Base-by-base conservation (phyloP, 805 yeast genomes). In the Kodamaea sagamina region DNA sequence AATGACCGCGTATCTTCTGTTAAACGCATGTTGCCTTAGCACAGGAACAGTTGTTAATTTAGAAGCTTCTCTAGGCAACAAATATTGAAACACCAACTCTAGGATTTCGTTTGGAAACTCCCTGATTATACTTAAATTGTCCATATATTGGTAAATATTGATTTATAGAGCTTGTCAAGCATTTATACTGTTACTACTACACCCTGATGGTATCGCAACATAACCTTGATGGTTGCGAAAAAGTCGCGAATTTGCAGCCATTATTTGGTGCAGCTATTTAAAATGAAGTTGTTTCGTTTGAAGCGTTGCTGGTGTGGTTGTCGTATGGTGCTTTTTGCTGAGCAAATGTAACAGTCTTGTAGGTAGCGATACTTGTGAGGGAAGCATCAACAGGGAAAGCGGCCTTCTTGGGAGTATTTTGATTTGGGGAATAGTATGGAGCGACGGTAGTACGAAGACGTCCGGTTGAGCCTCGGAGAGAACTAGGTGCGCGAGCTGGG, bases 21-120 rank as follows among this genome's bases (percentile, higher is more conserved):
- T 38, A 36, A 38, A 22, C 22, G 41, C 36, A 28, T 29, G 35
- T 6, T 38, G 24, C 7, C 36, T 3, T 11, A 38, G 29, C 4
- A 12, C 21, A 2, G 41, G 40, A 5, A 37, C 26, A 7, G n/a
- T 29, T 10, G 34, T 18, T 11, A 37, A 25, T 12, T 25, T 18
- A 17, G 34, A 2, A 4, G 29, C 32, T 16, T 37, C 40, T 11
- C 40, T 26, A 5, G 26, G 26, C 40, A 26, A 25, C 4, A 37
- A 37, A 4, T 17, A 17, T 29, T 16, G 32, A 21, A 37, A 37
- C 15, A 37, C 28, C 15, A 28, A 15, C 10, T 26, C 40, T 9
- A n/a, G 18, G 10, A 37, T 28, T 6, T 37, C 40, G 6, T 12
- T 5, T 9, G 40, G 40, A 13, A 37, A 29, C 28, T 29, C 17